Percentiles rank a stretch among this genome's conserved stretches.
Conservation (phyloP, 768 basidiomycete genomes). For the Pleurotus pulmonarius region DNA sequence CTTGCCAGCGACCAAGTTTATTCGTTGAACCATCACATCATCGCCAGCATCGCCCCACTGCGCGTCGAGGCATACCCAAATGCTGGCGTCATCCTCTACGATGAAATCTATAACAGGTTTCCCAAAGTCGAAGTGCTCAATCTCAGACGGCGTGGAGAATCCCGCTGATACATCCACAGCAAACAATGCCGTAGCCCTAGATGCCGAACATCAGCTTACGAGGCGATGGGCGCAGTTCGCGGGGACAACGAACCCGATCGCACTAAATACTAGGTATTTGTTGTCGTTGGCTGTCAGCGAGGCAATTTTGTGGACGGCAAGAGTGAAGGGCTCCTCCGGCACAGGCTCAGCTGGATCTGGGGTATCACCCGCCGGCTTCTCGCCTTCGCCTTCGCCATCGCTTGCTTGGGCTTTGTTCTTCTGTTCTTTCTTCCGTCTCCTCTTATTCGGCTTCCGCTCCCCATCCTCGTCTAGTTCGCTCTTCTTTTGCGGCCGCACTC, state of each 20-base stretch:
- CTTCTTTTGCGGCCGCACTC: conserved; percentile 27
- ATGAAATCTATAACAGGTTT: conserved; percentile 61
- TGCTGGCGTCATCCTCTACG: conserved; percentile 26
- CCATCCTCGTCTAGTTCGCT: conserved; percentile 29
- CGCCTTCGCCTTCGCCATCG: conserved; percentile 16
- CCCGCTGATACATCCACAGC: conserved; percentile 25
- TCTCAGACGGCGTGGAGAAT: conserved; percentile 14
- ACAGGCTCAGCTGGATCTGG: not conserved
- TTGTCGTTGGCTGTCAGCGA: conserved; percentile 35
- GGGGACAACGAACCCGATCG: conserved; percentile 56
- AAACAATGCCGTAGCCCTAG: conserved; percentile 70
- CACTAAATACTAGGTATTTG: conserved; percentile 58
- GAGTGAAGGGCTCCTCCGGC: conserved; percentile 7
- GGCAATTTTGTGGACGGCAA: conserved; percentile 57
- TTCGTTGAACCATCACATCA: conserved; percentile 21
- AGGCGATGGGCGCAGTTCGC: not conserved
- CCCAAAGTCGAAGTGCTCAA: conserved; percentile 46
- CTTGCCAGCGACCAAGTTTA: conserved; percentile 32
- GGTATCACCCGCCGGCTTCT: conserved; percentile 14
- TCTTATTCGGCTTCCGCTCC: conserved; percentile 10
- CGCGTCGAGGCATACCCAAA: conserved; percentile 51
- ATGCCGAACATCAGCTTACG: not conserved
- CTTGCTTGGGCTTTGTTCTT: conserved; percentile 12
- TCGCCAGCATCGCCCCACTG: conserved; percentile 25
- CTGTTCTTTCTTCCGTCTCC: conserved; percentile 10